phyloP scores from a whole-genome alignment of 192 early-diverging fungal species.

The Coemansia sp. region DNA sequence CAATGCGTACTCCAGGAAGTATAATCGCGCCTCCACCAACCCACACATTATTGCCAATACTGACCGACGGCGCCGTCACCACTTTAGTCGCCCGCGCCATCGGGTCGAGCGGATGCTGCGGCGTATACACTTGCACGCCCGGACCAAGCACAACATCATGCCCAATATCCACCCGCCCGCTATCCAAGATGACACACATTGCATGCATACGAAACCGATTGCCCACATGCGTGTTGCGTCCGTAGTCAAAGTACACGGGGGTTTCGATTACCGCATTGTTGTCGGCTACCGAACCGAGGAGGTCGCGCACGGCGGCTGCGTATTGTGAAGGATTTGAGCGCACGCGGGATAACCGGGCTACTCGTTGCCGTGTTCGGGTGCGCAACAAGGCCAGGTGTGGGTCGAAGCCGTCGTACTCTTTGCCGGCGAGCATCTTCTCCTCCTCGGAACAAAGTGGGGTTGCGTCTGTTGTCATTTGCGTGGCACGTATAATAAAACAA shows the following conservation, averaged over 20 bases:
- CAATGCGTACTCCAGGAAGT: constrained; percentile 85
- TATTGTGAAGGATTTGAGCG: neutral
- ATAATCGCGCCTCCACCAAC: constrained; percentile 80
- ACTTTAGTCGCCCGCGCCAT: constrained; percentile 12
- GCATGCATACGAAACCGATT: constrained; percentile 76
- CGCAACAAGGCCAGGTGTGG: neutral
- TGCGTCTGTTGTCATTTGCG: too few relatives aligned
- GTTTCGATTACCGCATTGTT: constrained; percentile 60
- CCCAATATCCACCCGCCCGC: constrained; percentile 70
- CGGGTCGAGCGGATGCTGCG: constrained; percentile 72
- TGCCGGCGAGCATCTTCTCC: neutral
- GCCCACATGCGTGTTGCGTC: constrained; percentile 72
- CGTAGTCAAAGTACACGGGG: constrained; percentile 77
- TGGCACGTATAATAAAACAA: too few relatives aligned
- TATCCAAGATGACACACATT: constrained; percentile 74
- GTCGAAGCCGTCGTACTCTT: neutral
- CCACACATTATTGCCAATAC: constrained; percentile 87
- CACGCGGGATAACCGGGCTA: neutral
- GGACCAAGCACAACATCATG: constrained; percentile 74
- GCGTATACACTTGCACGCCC: constrained; percentile 71
- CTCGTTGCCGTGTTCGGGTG: neutral
- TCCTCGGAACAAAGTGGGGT: neutral
- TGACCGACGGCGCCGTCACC: constrained; percentile 29
- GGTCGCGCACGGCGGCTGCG: constrained; percentile 19
- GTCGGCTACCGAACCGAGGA: constrained; percentile 63